Evolutionary conservation across 225 moss, liverwort and hornwort species (phyloP), one percentile per base, ranked within the genome.

Genomic region (Pseudoscleropodium purum): DNA sequence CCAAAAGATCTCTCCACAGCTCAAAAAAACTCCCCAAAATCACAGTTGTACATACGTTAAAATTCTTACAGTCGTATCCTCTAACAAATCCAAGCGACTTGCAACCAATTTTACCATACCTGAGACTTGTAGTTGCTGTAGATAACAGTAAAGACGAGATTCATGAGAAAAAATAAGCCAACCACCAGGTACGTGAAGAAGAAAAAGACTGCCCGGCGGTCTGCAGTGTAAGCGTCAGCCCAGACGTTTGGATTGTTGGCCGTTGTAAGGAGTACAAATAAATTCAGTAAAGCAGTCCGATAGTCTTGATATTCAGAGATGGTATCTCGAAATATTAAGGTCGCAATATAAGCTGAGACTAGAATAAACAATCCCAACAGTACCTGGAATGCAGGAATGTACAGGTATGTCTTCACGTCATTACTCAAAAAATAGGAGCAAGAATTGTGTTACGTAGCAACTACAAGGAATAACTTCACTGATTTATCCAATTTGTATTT

Each of bases 201-300:
- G 90, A 96, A 97, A 74, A 95, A 94, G 83, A 97, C 93, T 18
- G 93, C 86, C 43, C 90, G 91, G 20, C 92, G 94, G 75, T 96
- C 95, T 90, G 90, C 89, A 43, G 92, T 92, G 62, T 96, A 97
- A 13, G 94, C 93, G 30, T 79, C 92, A 68, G 91, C 95, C 97
- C 97, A 97, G 81, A 97, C 93, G 73, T 97, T 94, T 81, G 97
- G 96, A 79, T 97, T 96, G 91, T 97, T 97, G 76, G 97, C 97
- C 80, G 96, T 96, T 89, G 97, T 97, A 54, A 95, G 90, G 75
- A 97, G 95, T 60, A 97, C 75, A 70, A 97, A 95, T 63, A 97
- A 91, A 91, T 92, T 97, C 43, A 95, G 84, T 21, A 97, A 87
- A 60, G 96, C 78, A 67, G 94, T 95, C 62, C 91, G 87, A 73